Evolutionary conservation across 2,329 filamentous ascomycete genomes (phyloP), one percentile per base, ranked within the genome.

Genomic region (Chrysoporthe deuterocubensis): DNA sequence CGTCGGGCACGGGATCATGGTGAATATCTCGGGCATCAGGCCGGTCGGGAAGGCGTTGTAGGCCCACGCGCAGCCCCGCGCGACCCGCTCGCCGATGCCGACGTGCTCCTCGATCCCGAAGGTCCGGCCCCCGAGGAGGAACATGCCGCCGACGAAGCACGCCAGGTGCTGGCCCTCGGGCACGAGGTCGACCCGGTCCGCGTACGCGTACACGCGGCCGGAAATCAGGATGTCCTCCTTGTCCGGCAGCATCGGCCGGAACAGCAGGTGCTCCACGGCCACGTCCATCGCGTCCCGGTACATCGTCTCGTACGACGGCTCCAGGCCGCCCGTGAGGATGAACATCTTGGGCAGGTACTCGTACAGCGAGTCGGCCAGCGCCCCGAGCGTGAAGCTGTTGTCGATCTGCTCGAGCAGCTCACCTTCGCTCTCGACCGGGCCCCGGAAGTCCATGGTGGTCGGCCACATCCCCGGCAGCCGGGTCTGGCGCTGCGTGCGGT

Each of bases 241-340:
- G 3, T 83, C 79, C 0, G 87, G 86, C 0, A 87, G 84, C 83
- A 92, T 89, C 0, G 91, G 92, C 1, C 89, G 86, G 78, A 90
- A 94, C 65, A 94, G 83, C 3, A 93, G 79, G 71, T 92, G 79
- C 63, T 88, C 78, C 56, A 86, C 85, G 0, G 86, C 86, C 0
- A 86, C 83, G 11, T 88, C 83, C 72, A 91, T 87, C 32, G 86
- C 85, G 14, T 76, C 79, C 67, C 85, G 81, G 75, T 92, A 93
- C 82, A 93, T 87, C 3, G 78, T 81, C 66, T 86, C 84, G 76
- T 93, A 94, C 50, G 87, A 77, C 1, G 84, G 71, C 46, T 87
- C 82, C 4, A 83, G 79, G 0, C 92, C 92, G 9, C 89, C 90
- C 0, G 93, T 82, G 2, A 94, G 80, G 52, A 90, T 81, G 71